Percentiles rank a stretch among this genome's conserved stretches.
These are phyloP conservation scores for Cadophora luteo-olivacea DNA, from an alignment of 2,329 filamentous ascomycete genomes.

Conservation along the genomic window DNA sequence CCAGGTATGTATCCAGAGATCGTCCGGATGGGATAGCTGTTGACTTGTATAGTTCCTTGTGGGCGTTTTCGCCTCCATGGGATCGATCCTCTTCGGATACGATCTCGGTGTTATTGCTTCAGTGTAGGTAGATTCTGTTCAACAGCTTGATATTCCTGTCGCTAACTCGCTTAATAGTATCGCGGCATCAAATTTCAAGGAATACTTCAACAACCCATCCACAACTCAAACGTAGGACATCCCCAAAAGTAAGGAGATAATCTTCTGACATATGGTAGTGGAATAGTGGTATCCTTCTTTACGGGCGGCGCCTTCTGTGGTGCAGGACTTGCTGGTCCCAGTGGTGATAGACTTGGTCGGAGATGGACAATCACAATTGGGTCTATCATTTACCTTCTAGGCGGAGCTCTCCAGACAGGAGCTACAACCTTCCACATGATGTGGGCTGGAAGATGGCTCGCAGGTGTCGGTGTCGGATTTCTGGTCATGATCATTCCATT, in stretches of 20 bases:
- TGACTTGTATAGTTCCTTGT: conserved; percentile 43
- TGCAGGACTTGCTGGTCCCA: conserved; percentile 59
- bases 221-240: conserved; percentile 40
- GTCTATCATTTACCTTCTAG: conserved; percentile 73
- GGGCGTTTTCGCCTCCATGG: conserved; percentile 59
- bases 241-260: neutral
- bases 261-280: conserved; percentile 50
- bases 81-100: conserved; percentile 61
- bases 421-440: conserved; percentile 65
- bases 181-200: conserved; percentile 53
- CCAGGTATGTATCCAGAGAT: conserved; percentile 20
- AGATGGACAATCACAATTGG: conserved; percentile 75
- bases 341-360: conserved; percentile 70
- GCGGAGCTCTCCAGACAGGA: conserved; percentile 75
- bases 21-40: neutral
- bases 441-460: conserved; percentile 72
- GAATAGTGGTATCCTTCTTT: conserved; percentile 78
- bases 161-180: conserved; percentile 45
- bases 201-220: conserved; percentile 47
- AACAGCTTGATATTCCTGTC: conserved; percentile 26
- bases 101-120: conserved; percentile 58
- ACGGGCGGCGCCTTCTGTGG: conserved; percentile 65
- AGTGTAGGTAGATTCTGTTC: conserved; percentile 22
- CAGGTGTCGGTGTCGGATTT: conserved; percentile 65
- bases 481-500: conserved; percentile 58